These are phyloP conservation scores for Amniculicola lignicola DNA, from an alignment of 495 filamentous ascomycete species.

Conservation along the genomic window DNA sequence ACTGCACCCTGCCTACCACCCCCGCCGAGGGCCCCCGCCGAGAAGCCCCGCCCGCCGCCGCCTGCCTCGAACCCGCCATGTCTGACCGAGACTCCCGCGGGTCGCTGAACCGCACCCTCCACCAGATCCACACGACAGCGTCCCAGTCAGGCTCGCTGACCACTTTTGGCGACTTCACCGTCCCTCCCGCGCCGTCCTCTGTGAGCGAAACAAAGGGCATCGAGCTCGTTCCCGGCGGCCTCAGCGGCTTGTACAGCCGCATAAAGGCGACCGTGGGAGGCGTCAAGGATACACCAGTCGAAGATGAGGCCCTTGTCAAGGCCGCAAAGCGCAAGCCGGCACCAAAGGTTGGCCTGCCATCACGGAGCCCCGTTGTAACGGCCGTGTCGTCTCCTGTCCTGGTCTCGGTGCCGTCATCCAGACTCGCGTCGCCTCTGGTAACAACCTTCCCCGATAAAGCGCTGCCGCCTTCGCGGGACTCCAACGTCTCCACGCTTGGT, in stretches of 20 bases:
- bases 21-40: no score
- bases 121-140: slow-evolving; percentile 79
- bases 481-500: slow-evolving; percentile 12
- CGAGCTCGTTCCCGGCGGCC: slow-evolving; percentile 72
- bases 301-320: slow-evolving; percentile 22
- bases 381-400: slow-evolving; percentile 35
- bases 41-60: slow-evolving; percentile 38
- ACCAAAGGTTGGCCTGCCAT: background rate
- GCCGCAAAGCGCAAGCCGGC: slow-evolving; percentile 30
- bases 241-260: slow-evolving; percentile 82
- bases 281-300: slow-evolving; percentile 50
- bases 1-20: slow-evolving; percentile 12
- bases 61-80: background rate
- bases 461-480: slow-evolving; percentile 26
- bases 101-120: slow-evolving; percentile 62
- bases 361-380: slow-evolving; percentile 28
- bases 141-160: slow-evolving; percentile 76
- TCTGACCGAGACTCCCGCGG: background rate
- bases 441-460: slow-evolving; percentile 24
- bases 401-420: slow-evolving; percentile 31
- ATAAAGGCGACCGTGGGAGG: slow-evolving; percentile 74
- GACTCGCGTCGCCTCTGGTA: slow-evolving; percentile 33
- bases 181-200: slow-evolving; percentile 53
- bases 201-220: slow-evolving; percentile 63
- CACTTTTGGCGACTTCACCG: slow-evolving; percentile 83